Base-by-base conservation (phyloP, 495 filamentous ascomycete species). In the Thermothielavioides terrestris region DNA sequence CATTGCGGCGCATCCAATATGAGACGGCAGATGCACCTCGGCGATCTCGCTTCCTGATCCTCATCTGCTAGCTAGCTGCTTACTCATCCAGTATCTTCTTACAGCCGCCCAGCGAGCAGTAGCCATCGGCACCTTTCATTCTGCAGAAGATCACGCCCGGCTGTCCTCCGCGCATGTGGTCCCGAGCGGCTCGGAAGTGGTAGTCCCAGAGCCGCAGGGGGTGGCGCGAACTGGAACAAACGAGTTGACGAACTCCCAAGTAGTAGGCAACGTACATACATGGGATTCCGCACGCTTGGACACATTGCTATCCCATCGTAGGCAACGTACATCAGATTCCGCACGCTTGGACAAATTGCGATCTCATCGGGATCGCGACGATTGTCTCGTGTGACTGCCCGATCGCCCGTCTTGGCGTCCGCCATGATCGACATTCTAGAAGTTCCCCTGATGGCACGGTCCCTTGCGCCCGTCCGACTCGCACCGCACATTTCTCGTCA, bases 331-430 rank as follows among this genome's bases (percentile, higher is more conserved):
- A n/a, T n/a, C n/a, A n/a, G n/a, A n/a, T n/a, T n/a, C n/a, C n/a
- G n/a, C n/a, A 23, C 42, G 30, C 43, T 46, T 22, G 26, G 43
- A 37, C 43, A 28, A n/a, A n/a, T n/a, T 47, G 1, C 10, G 22
- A 20, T 35, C 9, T 3, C 35, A 20, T 15, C 15, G 28, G 23
- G 28, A 51, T 42, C 48, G 48, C 20, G 36, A 38, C 30, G 32
- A 38, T 21, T 52, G 49, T 56, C 54, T 56, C 48, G 42, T 50
- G 46, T 55, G 34, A 26, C 9, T 46, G 26, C 34, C 50, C 20
- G 50, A 53, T 53, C 50, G 37, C 10, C 32, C 21, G 28, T 17
- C 44, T 47, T 48, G 43, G 44, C 44, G 32, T 17, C 10, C 21
- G 12, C 21, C 44, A 54, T 54, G 39, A 34, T 43, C 18, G 20